phyloP scores from a whole-genome alignment of 2,329 filamentous ascomycete species.

The Ophiostoma novo-ulmi region DNA sequence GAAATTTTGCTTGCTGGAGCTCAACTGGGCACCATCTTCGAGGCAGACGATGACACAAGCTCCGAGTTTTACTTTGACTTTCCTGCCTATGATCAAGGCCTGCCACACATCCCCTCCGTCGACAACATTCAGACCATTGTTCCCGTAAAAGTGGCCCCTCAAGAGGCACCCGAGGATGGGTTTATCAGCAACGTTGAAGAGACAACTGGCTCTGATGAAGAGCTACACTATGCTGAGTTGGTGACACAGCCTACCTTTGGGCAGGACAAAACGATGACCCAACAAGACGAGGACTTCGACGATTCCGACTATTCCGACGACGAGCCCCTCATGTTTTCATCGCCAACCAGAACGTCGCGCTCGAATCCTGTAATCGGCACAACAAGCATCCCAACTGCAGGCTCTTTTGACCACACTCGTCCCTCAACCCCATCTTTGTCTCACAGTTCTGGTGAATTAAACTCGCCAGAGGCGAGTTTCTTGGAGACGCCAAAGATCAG shows the following conservation, averaged over 20 bases:
- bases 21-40: conserved; percentile 5
- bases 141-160: background rate
- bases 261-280: too few relatives aligned
- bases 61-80: conserved; percentile 17
- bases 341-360: background rate
- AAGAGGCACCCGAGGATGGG: background rate
- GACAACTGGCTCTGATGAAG: background rate
- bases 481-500: conserved; percentile 19
- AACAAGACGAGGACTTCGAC: background rate
- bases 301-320: background rate
- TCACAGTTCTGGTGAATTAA: conserved; percentile 16
- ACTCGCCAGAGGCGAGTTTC: conserved; percentile 20
- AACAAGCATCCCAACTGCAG: background rate
- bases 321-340: conserved; percentile 13
- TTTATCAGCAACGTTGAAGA: background rate
- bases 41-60: conserved; percentile 6
- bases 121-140: background rate
- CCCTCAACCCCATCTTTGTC: conserved; percentile 21
- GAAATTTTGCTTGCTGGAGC: background rate
- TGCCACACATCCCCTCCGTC: background rate
- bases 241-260: background rate
- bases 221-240: background rate
- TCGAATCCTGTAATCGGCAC: background rate
- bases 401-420: conserved; percentile 15
- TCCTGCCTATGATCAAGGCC: conserved; percentile 12